Conservation (phyloP, 2,329 filamentous ascomycete species). For the Fusarium hostae region DNA sequence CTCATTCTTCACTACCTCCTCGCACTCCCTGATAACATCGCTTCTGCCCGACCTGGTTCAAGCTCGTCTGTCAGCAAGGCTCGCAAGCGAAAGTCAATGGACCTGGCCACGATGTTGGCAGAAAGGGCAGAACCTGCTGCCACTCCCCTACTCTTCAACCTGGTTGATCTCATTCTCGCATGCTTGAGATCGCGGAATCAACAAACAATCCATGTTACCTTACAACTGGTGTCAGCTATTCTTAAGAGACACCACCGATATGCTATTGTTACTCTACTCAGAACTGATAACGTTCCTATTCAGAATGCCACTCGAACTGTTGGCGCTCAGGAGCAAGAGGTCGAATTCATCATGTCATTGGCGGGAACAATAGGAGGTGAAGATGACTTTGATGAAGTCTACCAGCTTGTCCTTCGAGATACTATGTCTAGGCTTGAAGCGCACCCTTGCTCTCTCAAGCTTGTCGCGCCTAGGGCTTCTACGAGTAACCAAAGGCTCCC, state of each 20-base stretch:
- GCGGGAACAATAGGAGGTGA: conserved; percentile 76
- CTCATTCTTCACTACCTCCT: conserved; percentile 93
- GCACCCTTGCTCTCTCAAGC: conserved; percentile 76
- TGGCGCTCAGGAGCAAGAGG: conserved; percentile 79
- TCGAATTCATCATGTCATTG: conserved; percentile 76
- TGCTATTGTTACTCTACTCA: conserved; percentile 80
- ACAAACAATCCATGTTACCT: conserved; percentile 88
- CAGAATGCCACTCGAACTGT: conserved; percentile 70
- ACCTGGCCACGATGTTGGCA: conserved; percentile 83
- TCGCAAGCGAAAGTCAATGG: conserved; percentile 87
- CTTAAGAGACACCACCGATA: conserved; percentile 89
- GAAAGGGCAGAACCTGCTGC: conserved; percentile 77
- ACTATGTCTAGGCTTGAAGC: conserved; percentile 74
- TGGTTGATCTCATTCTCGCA: conserved; percentile 89
- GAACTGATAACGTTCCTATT: conserved; percentile 69
- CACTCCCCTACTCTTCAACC: conserved; percentile 89
- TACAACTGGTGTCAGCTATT: conserved; percentile 88
- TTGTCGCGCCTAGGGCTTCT: conserved; percentile 71
- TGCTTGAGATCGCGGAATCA: conserved; percentile 85
- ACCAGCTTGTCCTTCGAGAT: conserved; percentile 78
- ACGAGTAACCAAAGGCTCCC: conserved; percentile 68
- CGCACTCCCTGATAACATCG: conserved; percentile 73
- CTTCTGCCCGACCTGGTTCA: conserved; percentile 50
- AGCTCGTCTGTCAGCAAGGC: conserved; percentile 72
- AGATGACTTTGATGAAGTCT: conserved; percentile 77